Evolutionary conservation across 441 rosid genomes (phyloP).

Genomic region (Iberis amara): DNA sequence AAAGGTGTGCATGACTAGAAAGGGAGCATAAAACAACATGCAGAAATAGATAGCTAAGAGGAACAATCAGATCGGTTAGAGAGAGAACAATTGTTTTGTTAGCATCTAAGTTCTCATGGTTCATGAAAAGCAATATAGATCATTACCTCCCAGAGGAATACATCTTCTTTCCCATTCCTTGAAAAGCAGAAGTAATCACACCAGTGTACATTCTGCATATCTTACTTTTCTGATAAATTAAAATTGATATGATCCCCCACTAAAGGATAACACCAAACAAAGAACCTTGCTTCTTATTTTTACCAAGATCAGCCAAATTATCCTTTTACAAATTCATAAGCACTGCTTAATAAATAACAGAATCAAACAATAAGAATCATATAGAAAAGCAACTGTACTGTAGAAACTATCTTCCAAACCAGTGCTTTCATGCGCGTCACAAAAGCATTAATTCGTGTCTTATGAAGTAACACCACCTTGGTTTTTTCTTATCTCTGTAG

Average conservation of each 20-base stretch:
- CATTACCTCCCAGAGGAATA: slow-evolving; percentile 6
- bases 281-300: slow-evolving; percentile 1
- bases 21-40: too few species aligned
- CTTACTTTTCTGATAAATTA: too few species aligned
- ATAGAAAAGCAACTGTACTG: slow-evolving; percentile 2
- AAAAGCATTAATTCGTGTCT: background rate
- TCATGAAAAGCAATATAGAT: background rate
- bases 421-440: background rate
- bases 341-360: background rate
- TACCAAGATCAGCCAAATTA: background rate
- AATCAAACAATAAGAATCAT: background rate
- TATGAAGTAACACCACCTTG: slow-evolving; percentile 4
- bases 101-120: too few species aligned
- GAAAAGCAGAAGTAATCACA: slow-evolving; percentile 1
- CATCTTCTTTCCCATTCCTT: background rate
- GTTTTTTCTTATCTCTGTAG: slow-evolving; percentile 55
- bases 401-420: background rate
- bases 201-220: background rate
- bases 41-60: background rate
- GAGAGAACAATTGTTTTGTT: too few species aligned
- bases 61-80: background rate
- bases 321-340: background rate
- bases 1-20: too few species aligned
- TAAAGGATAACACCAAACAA: slow-evolving; percentile 1
- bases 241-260: background rate